These are phyloP conservation scores for Aciculoconidium aculeatum DNA, from an alignment of 805 yeast genomes.

Conservation along the genomic window DNA sequence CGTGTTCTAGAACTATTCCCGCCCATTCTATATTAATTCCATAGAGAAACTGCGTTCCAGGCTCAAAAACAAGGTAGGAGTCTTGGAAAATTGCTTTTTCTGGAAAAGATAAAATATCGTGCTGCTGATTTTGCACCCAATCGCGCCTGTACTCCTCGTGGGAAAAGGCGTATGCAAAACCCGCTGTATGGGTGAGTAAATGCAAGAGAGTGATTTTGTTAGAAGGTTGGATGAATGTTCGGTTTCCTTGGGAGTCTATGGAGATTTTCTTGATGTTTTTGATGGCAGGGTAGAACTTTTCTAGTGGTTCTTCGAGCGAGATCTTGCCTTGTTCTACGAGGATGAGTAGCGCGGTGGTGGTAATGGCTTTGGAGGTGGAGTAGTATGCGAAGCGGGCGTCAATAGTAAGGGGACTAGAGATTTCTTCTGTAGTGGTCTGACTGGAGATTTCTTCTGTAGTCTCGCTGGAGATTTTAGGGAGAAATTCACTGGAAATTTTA, in stretches of 20 bases:
- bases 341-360: slow-evolving; percentile 29
- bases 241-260: slow-evolving; percentile 16
- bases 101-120: neutral
- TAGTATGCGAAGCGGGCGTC: slow-evolving; percentile 18
- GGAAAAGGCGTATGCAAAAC: slow-evolving; percentile 16
- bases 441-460: too few species aligned
- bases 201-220: slow-evolving; percentile 23
- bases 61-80: slow-evolving; percentile 19
- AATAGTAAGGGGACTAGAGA: slow-evolving; percentile 10
- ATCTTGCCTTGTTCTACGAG: slow-evolving; percentile 27
- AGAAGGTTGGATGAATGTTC: slow-evolving; percentile 19
- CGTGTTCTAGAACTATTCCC: slow-evolving; percentile 29
- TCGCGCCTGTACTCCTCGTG: neutral
- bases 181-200: slow-evolving; percentile 25
- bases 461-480: too few species aligned
- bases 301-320: slow-evolving; percentile 29
- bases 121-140: too few species aligned
- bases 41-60: slow-evolving; percentile 33
- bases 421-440: slow-evolving; percentile 12
- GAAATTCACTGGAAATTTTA: too few species aligned
- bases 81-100: slow-evolving; percentile 2
- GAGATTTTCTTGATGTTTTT: slow-evolving; percentile 18
- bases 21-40: slow-evolving; percentile 36
- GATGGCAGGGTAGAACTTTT: slow-evolving; percentile 26
- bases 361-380: slow-evolving; percentile 31